Conservation (phyloP, 2,329 filamentous ascomycete genomes). For the Metarhizium brunneum region DNA sequence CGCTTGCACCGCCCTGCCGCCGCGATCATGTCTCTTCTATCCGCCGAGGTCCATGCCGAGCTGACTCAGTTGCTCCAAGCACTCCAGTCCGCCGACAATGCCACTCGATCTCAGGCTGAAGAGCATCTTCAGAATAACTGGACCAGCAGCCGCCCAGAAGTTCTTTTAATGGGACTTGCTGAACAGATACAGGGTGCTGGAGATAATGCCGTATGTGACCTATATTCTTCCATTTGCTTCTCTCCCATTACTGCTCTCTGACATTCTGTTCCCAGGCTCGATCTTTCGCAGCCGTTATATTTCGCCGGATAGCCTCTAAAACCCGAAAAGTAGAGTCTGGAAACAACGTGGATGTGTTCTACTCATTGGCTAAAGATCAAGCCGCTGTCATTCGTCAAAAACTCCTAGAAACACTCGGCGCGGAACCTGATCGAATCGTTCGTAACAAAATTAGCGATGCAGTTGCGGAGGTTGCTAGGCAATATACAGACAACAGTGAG, state of each 20-base stretch:
- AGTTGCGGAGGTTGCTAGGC: slow-evolving; percentile 89
- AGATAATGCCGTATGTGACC: slow-evolving; percentile 53
- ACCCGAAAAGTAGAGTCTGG: slow-evolving; percentile 66
- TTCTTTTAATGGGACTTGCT: slow-evolving; percentile 85
- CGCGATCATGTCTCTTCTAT: slow-evolving; percentile 65
- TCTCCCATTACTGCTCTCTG: background rate
- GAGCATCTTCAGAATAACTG: slow-evolving; percentile 87
- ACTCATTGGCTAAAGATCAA: slow-evolving; percentile 66
- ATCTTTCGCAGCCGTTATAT: slow-evolving; percentile 87
- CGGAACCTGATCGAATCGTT: slow-evolving; percentile 64
- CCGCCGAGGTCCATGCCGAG: slow-evolving; percentile 74
- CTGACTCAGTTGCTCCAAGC: slow-evolving; percentile 80
- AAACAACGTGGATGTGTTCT: slow-evolving; percentile 74
- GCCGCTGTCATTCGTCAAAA: slow-evolving; percentile 74
- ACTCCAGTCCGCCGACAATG: slow-evolving; percentile 84
- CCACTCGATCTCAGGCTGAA: slow-evolving; percentile 74
- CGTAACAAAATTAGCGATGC: slow-evolving; percentile 96
- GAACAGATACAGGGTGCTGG: slow-evolving; percentile 81
- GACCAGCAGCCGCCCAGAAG: slow-evolving; percentile 71
- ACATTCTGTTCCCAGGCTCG: slow-evolving; percentile 51
- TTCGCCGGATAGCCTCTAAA: slow-evolving; percentile 87
- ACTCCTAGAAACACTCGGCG: slow-evolving; percentile 66
- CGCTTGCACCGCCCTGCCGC: slow-evolving; percentile 14
- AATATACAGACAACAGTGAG: slow-evolving; percentile 88
- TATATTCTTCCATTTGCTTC: background rate